Percentiles rank a stretch among this genome's conserved stretches.
phyloP scores from a whole-genome alignment of 345 rosid species.

The Citrus mangshanensis region DNA sequence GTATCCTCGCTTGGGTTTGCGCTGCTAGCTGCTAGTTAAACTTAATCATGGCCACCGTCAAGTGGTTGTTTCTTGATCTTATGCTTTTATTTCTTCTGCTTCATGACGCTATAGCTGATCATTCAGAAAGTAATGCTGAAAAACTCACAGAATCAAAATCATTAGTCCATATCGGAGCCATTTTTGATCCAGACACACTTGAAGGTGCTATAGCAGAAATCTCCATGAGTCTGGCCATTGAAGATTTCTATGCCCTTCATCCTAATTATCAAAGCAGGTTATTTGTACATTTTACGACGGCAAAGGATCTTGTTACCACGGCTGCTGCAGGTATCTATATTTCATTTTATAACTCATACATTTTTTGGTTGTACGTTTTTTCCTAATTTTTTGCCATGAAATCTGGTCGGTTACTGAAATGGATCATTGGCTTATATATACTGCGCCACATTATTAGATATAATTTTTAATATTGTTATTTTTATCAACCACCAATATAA shows the following conservation, averaged over 20 bases:
- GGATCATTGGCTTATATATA: too few relatives aligned
- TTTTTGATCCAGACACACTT: not conserved
- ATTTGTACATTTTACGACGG: not conserved
- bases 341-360: not conserved
- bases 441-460: too few relatives aligned
- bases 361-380: not conserved
- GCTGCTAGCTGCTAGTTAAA: not conserved
- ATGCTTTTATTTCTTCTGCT: not conserved
- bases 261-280: slow-evolving; percentile 2
- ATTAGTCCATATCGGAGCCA: not conserved
- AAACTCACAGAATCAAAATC: not conserved
- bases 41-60: not conserved
- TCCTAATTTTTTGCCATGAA: too few relatives aligned
- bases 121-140: not conserved
- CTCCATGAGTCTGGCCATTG: slow-evolving; percentile 19
- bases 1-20: too few relatives aligned
- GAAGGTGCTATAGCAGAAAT: not conserved
- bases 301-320: not conserved
- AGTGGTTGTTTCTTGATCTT: not conserved
- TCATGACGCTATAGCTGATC: not conserved
- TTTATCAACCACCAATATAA: too few relatives aligned
- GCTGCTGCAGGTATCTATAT: not conserved
- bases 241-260: slow-evolving; percentile 12
- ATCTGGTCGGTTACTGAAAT: too few relatives aligned
- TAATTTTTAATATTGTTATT: too few relatives aligned